Conservation (phyloP, 306 rosid species). For the Ochetophila trinervis region DNA sequence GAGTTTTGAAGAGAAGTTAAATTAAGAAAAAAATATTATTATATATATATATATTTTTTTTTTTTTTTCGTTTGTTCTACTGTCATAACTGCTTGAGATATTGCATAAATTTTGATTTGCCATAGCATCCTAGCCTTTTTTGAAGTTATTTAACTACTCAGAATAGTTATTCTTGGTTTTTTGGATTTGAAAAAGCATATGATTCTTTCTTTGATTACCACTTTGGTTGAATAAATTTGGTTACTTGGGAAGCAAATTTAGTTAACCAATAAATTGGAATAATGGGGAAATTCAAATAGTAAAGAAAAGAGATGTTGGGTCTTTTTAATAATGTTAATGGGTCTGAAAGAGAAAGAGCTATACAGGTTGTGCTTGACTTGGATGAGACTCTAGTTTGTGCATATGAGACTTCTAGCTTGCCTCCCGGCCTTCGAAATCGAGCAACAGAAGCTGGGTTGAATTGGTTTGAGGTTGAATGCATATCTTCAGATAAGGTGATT, state of each 20-base stretch:
- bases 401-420: constrained; percentile 77
- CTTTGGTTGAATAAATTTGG: too few relatives aligned
- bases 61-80: background rate
- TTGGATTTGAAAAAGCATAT: too few relatives aligned
- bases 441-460: constrained; percentile 88
- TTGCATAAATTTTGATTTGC: too few relatives aligned
- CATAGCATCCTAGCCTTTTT: too few relatives aligned
- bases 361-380: constrained; percentile 89
- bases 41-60: too few relatives aligned
- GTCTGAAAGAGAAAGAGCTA: constrained; percentile 4
- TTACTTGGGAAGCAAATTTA: background rate
- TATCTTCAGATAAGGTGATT: constrained; percentile 72
- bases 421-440: constrained; percentile 59
- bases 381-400: constrained; percentile 97
- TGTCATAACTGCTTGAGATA: too few relatives aligned
- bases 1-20: background rate
- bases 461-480: constrained; percentile 85
- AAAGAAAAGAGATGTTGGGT: background rate
- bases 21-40: too few relatives aligned
- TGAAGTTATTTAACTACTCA: too few relatives aligned
- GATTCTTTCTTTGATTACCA: too few relatives aligned
- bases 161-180: too few relatives aligned
- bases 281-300: background rate
- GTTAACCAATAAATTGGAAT: background rate
- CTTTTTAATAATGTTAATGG: background rate